Evolutionary conservation across 352 stramenopile species (phyloP).

Genomic region (Globisporangium cederbergense): DNA sequence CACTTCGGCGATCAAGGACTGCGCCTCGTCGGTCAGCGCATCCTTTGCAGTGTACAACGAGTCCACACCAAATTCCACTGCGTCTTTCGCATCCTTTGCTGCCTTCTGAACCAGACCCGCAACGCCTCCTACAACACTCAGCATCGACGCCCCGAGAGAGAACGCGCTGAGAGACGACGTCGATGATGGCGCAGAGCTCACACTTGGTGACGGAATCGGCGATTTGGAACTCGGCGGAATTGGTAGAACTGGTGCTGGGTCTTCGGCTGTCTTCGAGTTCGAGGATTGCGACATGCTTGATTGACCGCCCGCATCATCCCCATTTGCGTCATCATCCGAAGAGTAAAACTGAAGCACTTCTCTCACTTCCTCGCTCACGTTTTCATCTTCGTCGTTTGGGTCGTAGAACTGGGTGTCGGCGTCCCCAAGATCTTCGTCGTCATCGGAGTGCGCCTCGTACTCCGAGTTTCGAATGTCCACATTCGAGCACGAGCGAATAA

Average conservation of each 20-base stretch:
- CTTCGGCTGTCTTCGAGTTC: neutral
- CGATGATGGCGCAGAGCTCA: slow-evolving; percentile 16
- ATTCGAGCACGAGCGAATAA: slow-evolving; percentile 68
- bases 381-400: slow-evolving; percentile 20
- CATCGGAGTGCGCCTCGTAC: slow-evolving; percentile 45
- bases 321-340: neutral
- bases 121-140: slow-evolving; percentile 65
- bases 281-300: neutral
- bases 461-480: slow-evolving; percentile 28
- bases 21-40: slow-evolving; percentile 58
- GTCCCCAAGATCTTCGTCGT: slow-evolving; percentile 36
- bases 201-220: slow-evolving; percentile 13
- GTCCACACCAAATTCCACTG: slow-evolving; percentile 66
- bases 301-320: neutral
- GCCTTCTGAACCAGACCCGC: slow-evolving; percentile 70
- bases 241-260: neutral
- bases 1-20: slow-evolving; percentile 59
- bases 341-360: slow-evolving; percentile 4
- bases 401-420: slow-evolving; percentile 41
- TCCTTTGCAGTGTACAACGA: slow-evolving; percentile 73
- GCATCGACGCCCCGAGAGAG: slow-evolving; percentile 54
- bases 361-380: slow-evolving; percentile 20
- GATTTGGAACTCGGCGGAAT: slow-evolving; percentile 19
- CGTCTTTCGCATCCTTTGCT: slow-evolving; percentile 73
- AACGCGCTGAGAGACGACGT: slow-evolving; percentile 40